Conservation (phyloP, 495 filamentous ascomycete species). For the Xylaria longipes region DNA sequence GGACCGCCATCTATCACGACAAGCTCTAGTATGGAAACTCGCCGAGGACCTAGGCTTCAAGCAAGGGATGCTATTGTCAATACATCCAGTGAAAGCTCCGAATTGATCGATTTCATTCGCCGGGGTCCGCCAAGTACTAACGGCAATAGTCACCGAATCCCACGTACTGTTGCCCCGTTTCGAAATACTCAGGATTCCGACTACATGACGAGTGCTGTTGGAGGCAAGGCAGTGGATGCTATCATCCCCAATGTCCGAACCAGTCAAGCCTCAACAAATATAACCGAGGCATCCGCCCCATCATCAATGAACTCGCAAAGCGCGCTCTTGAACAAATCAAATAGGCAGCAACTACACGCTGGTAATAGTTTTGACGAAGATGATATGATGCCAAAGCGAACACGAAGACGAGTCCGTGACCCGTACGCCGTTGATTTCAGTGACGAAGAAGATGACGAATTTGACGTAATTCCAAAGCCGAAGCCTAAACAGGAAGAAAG, state of each 20-base stretch:
- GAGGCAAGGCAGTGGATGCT: conserved; percentile 58
- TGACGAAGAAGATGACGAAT: conserved; percentile 71
- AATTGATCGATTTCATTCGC: conserved; percentile 93
- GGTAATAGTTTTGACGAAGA: conserved; percentile 48
- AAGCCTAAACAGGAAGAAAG: conserved; percentile 67
- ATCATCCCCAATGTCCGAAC: conserved; percentile 49
- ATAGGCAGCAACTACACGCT: conserved; percentile 30
- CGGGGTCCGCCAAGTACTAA: conserved; percentile 69
- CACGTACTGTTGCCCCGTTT: conserved; percentile 85
- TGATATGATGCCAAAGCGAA: conserved; percentile 66
- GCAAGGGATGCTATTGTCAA: conserved; percentile 72
- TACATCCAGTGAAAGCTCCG: conserved; percentile 70
- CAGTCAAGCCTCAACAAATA: conserved; percentile 53
- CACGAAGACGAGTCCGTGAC: conserved; percentile 78
- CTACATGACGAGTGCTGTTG: conserved; percentile 60
- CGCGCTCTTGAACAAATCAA: conserved; percentile 50
- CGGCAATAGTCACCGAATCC: conserved; percentile 67
- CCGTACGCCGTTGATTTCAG: conserved; percentile 91
- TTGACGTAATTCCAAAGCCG: conserved; percentile 42
- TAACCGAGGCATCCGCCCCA: conserved; percentile 44
- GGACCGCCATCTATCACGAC: conserved; percentile 35
- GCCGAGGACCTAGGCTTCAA: conserved; percentile 55
- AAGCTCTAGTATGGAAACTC: conserved; percentile 47
- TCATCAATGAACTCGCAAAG: conserved; percentile 62
- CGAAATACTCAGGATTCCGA: conserved; percentile 86